A percentile compares a stretch with the other conserved stretches of the same genome.
Conservation (phyloP, 495 filamentous ascomycete genomes). For the Aspergillus cristatus region DNA sequence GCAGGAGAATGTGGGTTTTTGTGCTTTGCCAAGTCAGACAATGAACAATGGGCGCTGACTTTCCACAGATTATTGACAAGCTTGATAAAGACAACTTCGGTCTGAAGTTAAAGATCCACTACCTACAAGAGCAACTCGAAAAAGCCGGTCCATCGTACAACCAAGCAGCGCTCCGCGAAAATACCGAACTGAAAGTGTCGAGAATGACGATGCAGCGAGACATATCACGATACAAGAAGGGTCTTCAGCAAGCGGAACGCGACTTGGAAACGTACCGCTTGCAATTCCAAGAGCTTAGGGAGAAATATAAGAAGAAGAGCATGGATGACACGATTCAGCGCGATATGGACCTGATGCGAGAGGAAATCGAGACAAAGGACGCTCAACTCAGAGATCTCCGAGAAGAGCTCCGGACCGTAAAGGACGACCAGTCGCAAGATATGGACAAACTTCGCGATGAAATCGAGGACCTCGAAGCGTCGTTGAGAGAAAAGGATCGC, state of each 20-base stretch:
- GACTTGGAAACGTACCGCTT: slow-evolving; percentile 68
- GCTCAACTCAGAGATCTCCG: slow-evolving; percentile 39
- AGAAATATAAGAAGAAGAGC: slow-evolving; percentile 67
- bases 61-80: slow-evolving; percentile 69
- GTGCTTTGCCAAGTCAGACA: neutral
- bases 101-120: slow-evolving; percentile 94
- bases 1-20: slow-evolving; percentile 66
- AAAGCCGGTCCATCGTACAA: slow-evolving; percentile 83
- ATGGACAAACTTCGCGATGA: slow-evolving; percentile 57
- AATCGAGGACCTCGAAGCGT: slow-evolving; percentile 56
- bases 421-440: slow-evolving; percentile 42
- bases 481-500: slow-evolving; percentile 56
- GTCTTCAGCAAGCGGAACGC: slow-evolving; percentile 65
- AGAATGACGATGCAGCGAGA: slow-evolving; percentile 81
- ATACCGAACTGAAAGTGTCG: slow-evolving; percentile 89
- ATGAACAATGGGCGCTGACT: slow-evolving; percentile 7
- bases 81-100: slow-evolving; percentile 96
- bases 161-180: slow-evolving; percentile 79
- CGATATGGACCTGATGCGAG: slow-evolving; percentile 51
- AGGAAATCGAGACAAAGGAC: slow-evolving; percentile 49
- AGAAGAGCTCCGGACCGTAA: slow-evolving; percentile 32
- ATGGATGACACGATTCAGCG: slow-evolving; percentile 54
- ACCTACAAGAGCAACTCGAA: slow-evolving; percentile 75
- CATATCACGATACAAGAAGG: slow-evolving; percentile 73
- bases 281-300: slow-evolving; percentile 67